These are phyloP conservation scores for Penicillium malachiteum DNA, from an alignment of 495 filamentous ascomycete genomes.

Conservation along the genomic window DNA sequence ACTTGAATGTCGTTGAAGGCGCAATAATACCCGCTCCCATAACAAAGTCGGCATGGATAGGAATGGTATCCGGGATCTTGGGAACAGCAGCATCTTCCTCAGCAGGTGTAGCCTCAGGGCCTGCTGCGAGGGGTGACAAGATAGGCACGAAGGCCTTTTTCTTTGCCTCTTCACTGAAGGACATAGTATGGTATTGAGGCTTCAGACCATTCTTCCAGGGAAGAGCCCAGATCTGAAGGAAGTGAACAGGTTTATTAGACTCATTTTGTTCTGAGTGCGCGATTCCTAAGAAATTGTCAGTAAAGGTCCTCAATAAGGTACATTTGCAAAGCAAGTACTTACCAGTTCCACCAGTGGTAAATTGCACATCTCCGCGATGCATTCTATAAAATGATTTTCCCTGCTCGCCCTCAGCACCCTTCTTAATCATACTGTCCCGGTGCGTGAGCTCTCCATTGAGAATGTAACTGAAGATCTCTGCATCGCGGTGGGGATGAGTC, in stretches of 20 bases:
- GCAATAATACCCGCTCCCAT: conserved; percentile 71
- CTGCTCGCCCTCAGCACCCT: conserved; percentile 51
- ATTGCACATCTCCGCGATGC: conserved; percentile 76
- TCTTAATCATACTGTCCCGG: conserved; percentile 69
- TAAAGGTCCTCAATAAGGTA: not conserved
- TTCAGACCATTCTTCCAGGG: conserved; percentile 67
- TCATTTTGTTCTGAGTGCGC: conserved; percentile 77
- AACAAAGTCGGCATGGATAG: conserved; percentile 75
- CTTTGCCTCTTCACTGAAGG: conserved; percentile 68
- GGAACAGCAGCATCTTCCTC: conserved; percentile 61
- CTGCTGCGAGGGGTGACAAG: conserved; percentile 67
- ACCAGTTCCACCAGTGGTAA: conserved; percentile 74
- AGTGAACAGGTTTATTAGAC: conserved; percentile 63
- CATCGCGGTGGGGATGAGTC: conserved; percentile 76
- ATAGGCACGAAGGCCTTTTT: conserved; percentile 64
- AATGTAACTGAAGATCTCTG: conserved; percentile 84
- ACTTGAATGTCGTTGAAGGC: conserved; percentile 54
- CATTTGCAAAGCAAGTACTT: conserved; percentile 13
- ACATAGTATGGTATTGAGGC: conserved; percentile 68
- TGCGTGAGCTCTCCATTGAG: conserved; percentile 77
- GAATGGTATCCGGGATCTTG: conserved; percentile 60
- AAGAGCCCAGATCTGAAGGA: conserved; percentile 79
- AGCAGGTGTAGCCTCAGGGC: conserved; percentile 52
- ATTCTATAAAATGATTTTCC: conserved; percentile 65
- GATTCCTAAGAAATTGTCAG: conserved; percentile 51